phyloP scores from a whole-genome alignment of 345 rosid genomes.

The Corchorus capsularis region DNA sequence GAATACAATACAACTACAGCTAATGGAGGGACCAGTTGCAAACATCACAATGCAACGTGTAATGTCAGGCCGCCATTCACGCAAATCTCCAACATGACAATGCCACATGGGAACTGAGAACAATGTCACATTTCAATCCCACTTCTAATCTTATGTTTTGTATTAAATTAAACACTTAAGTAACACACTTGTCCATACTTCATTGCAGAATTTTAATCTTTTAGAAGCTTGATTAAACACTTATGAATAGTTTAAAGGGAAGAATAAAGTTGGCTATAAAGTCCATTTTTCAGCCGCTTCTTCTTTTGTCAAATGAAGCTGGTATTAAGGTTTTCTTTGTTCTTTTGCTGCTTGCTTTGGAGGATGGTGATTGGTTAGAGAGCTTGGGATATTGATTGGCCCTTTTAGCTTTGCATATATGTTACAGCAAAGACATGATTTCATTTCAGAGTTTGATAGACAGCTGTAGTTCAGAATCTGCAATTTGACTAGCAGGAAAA shows the following conservation, averaged over 20 bases:
- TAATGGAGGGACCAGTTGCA: slow-evolving; percentile 14
- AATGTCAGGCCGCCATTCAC: not conserved
- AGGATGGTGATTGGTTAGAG: slow-evolving; percentile 13
- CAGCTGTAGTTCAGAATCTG: not conserved
- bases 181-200: not conserved
- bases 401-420: not conserved
- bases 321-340: not conserved
- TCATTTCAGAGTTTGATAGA: not conserved
- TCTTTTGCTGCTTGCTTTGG: not conserved
- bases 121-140: not conserved
- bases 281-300: not conserved
- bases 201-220: not conserved
- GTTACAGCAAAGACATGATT: not conserved
- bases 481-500: not conserved
- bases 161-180: not conserved
- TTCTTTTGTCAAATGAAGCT: not conserved
- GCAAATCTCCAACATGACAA: slow-evolving; percentile 24
- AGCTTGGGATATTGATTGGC: not conserved
- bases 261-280: not conserved
- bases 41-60: slow-evolving; percentile 21
- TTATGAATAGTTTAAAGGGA: not conserved
- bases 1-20: slow-evolving; percentile 8
- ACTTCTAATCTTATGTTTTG: not conserved
- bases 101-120: slow-evolving; percentile 28
- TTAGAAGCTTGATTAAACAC: not conserved